Conservation (phyloP, 208 protist species). For the Crithidia bombi region DNA sequence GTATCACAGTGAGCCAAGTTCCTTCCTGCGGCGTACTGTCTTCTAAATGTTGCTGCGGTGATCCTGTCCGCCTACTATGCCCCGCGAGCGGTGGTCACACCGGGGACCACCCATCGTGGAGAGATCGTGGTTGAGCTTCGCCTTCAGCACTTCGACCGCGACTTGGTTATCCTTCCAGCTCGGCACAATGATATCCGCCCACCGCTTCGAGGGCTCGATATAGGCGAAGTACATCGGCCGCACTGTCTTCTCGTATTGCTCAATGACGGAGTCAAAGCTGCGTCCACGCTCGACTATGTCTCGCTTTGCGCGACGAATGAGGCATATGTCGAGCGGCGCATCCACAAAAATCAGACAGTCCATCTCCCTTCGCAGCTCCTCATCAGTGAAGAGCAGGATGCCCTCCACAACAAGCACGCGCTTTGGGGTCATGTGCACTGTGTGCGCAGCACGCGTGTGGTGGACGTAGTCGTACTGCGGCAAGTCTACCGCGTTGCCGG, state of each 20-base stretch:
- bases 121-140: constrained; percentile 31
- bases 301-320: constrained; percentile 73
- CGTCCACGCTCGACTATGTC: constrained; percentile 87
- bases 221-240: constrained; percentile 87
- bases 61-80: neutral
- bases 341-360: constrained; percentile 93
- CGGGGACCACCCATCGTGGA: neutral
- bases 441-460: constrained; percentile 55
- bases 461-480: constrained; percentile 93
- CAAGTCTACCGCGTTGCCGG: constrained; percentile 68
- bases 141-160: constrained; percentile 71
- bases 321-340: constrained; percentile 85
- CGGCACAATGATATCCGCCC: constrained; percentile 91
- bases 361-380: constrained; percentile 60
- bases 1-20: too few species aligned
- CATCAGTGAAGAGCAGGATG: constrained; percentile 84
- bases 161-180: constrained; percentile 83
- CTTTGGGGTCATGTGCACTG: constrained; percentile 52
- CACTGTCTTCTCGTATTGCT: constrained; percentile 91
- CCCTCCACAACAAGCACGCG: constrained; percentile 93
- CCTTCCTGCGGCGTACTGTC: too few species aligned
- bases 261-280: constrained; percentile 71
- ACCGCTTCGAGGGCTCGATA: constrained; percentile 70
- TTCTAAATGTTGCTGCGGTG: too few species aligned
- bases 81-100: neutral